Evolutionary conservation across 2,329 filamentous ascomycete species (phyloP), one percentile per base, ranked within the genome.

Genomic region (Aspergillus brunneoviolaceus): DNA sequence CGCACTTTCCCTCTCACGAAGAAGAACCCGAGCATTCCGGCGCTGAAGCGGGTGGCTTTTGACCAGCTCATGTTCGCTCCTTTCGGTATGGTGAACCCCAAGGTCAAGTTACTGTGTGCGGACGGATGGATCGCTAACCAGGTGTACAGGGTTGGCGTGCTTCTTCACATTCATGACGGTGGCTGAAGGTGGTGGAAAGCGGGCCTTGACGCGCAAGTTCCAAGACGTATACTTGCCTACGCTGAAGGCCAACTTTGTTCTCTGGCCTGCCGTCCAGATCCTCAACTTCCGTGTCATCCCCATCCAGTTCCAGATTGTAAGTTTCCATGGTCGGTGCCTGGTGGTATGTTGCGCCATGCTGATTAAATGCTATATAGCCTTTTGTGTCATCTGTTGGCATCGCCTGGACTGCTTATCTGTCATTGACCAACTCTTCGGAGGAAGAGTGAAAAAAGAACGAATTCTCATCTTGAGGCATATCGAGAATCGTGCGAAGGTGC

Each of bases 101-200:
- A 7, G n/a, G 4, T 16, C 6, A 16, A 12, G 6, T 33, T 35
- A 25, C 16, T 10, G 16, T 12, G 6, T 19, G 14, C 16, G 16
- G 14, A 12, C 16, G n/a, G 14, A 12, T 59, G 16, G 49, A 31
- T 63, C 27, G 55, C 63, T 65, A 57, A 62, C 10, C 14, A 19
- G 29, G 48, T 39, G 27, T 51, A 14, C 65, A 87, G 85, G 91
- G 79, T 85, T 99, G 59, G 90, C 85, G 14, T 84, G 85, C 67
- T 99, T 99, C 82, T 99, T 98, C 76, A 92, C 91, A 0, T 94
- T 89, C 77, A 98, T 99, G 94, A 98, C 95, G 0, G 78, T 98
- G 16, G 91, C 94, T 12, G 95, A 99, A 78, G 95, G 95, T 27
- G 95, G 95, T 60, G 92, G 92, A 33, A 87, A 85, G 69, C 84